Conservation (phyloP, 2,329 filamentous ascomycete species). For the Chalaropsis thielavioides region DNA sequence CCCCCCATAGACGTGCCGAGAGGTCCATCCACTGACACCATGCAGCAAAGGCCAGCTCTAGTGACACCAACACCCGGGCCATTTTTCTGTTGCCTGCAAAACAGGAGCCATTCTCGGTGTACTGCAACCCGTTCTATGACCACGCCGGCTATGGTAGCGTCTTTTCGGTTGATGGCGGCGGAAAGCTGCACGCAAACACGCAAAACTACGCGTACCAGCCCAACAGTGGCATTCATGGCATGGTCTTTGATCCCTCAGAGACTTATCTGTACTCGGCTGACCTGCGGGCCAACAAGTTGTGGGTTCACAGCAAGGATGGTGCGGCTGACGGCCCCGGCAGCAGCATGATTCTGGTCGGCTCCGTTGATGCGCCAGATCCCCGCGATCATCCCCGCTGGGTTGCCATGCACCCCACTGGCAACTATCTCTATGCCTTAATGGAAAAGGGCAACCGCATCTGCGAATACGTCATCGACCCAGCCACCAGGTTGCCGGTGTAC, state of each 20-base stretch:
- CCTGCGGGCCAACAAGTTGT: slow-evolving; percentile 64
- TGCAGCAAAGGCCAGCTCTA: slow-evolving; percentile 50
- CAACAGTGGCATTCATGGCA: slow-evolving; percentile 62
- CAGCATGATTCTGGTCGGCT: slow-evolving; percentile 53
- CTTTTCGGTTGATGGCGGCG: slow-evolving; percentile 45
- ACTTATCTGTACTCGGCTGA: slow-evolving; percentile 68
- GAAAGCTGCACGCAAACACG: slow-evolving; percentile 46
- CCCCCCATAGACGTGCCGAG: slow-evolving; percentile 9
- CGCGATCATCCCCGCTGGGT: slow-evolving; percentile 80
- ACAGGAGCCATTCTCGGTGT: slow-evolving; percentile 65
- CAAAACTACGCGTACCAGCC: slow-evolving; percentile 61
- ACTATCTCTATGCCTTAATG: slow-evolving; percentile 76
- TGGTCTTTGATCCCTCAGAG: slow-evolving; percentile 63
- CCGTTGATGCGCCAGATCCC: slow-evolving; percentile 52
- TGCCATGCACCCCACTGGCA: slow-evolving; percentile 62
- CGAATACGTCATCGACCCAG: slow-evolving; percentile 65
- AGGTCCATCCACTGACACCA: slow-evolving; percentile 4
- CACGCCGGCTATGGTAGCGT: slow-evolving; percentile 71
- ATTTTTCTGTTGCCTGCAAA: slow-evolving; percentile 76
- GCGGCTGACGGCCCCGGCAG: slow-evolving; percentile 34
- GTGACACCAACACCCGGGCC: slow-evolving; percentile 67
- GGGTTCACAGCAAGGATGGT: slow-evolving; percentile 57
- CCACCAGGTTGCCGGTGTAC: slow-evolving; percentile 61
- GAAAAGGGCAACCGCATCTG: slow-evolving; percentile 75
- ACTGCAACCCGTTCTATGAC: slow-evolving; percentile 83